phyloP scores from a whole-genome alignment of 495 filamentous ascomycete genomes.

The Annulohypoxylon bovei region DNA sequence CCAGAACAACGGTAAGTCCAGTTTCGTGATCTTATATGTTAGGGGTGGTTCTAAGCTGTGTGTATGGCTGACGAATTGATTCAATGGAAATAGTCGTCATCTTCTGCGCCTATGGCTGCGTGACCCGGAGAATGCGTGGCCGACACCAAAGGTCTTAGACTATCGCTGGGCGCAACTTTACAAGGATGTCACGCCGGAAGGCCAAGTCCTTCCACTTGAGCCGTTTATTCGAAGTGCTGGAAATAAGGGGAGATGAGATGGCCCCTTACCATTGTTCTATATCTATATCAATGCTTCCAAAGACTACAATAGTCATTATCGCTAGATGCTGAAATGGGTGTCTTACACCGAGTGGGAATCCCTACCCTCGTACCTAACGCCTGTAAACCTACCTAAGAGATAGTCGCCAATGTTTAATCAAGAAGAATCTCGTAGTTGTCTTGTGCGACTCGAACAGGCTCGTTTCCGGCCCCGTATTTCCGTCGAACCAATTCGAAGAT shows the following conservation, averaged over 20 bases:
- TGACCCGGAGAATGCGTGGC: slow-evolving; percentile 65
- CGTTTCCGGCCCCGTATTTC: slow-evolving; percentile 75
- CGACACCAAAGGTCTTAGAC: slow-evolving; percentile 58
- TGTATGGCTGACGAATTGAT: slow-evolving; percentile 14
- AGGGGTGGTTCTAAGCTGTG: neutral
- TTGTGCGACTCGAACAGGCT: slow-evolving; percentile 64
- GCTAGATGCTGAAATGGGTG: neutral
- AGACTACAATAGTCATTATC: neutral
- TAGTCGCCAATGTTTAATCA: slow-evolving; percentile 40
- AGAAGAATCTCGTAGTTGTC: slow-evolving; percentile 83
- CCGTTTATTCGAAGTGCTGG: slow-evolving; percentile 57
- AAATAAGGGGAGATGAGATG: slow-evolving; percentile 43
- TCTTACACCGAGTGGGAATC: slow-evolving; percentile 18
- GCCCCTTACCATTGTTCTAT: slow-evolving; percentile 6
- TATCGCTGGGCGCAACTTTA: slow-evolving; percentile 65
- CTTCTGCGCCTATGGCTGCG: slow-evolving; percentile 67
- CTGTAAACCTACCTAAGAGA: neutral
- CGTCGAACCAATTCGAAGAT: slow-evolving; percentile 89
- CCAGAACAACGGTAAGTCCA: slow-evolving; percentile 57
- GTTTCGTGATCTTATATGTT: no score
- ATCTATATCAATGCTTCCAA: slow-evolving; percentile 8
- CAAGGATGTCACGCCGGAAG: slow-evolving; percentile 59
- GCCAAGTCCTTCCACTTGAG: slow-evolving; percentile 64
- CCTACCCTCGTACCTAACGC: slow-evolving; percentile 12
- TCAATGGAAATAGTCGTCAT: slow-evolving; percentile 58